These are phyloP conservation scores for Alternaria hordeiaustralica DNA, from an alignment of 2,329 filamentous ascomycete species.

Conservation along the genomic window DNA sequence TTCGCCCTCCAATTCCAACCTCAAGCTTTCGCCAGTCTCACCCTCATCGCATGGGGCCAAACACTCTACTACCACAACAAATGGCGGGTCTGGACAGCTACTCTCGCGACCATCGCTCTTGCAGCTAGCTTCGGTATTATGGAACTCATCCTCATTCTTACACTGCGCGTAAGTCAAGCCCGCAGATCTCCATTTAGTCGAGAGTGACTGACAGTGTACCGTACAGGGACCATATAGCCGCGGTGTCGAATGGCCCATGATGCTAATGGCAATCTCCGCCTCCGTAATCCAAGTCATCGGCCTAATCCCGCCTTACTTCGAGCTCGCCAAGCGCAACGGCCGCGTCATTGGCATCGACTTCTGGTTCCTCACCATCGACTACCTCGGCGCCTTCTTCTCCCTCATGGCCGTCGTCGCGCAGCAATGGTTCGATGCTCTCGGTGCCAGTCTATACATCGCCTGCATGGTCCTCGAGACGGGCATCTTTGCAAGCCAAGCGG, in stretches of 20 bases:
- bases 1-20: slow-evolving; percentile 62
- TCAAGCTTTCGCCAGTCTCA: slow-evolving; percentile 59
- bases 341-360: slow-evolving; percentile 67
- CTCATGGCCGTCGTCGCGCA: slow-evolving; percentile 68
- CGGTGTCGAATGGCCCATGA: slow-evolving; percentile 62
- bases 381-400: slow-evolving; percentile 67
- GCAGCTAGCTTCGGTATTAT: slow-evolving; percentile 58
- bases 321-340: slow-evolving; percentile 67
- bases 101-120: slow-evolving; percentile 50
- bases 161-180: slow-evolving; percentile 58
- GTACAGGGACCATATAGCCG: slow-evolving; percentile 60
- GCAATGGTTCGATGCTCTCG: slow-evolving; percentile 66
- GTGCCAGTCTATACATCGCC: slow-evolving; percentile 65
- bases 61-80: slow-evolving; percentile 59
- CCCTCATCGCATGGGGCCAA: slow-evolving; percentile 60
- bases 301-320: slow-evolving; percentile 66
- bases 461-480: slow-evolving; percentile 65
- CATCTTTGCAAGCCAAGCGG: slow-evolving; percentile 65
- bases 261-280: slow-evolving; percentile 64
- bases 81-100: slow-evolving; percentile 58
- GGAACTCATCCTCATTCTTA: slow-evolving; percentile 64
- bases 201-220: background rate
- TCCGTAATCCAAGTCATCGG: slow-evolving; percentile 64
- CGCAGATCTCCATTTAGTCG: too few species aligned
- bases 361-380: slow-evolving; percentile 67